A percentile compares a stretch with the other conserved stretches of the same genome.
Conservation (phyloP, 768 basidiomycete genomes). For the Exsudoporus frostii region DNA sequence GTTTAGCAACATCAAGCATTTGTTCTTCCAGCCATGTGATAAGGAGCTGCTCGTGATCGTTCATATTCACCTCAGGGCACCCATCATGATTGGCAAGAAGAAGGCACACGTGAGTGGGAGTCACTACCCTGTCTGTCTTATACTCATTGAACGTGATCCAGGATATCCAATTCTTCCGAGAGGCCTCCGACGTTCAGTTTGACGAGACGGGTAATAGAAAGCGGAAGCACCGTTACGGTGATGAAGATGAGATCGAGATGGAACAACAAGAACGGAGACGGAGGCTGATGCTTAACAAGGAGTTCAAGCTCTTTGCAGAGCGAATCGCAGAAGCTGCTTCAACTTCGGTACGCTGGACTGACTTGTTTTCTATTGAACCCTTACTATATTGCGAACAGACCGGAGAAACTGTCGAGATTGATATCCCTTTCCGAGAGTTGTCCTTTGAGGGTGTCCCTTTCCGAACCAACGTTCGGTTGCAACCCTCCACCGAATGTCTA, state of each 20-base stretch:
- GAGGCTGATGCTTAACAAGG: constrained; percentile 84
- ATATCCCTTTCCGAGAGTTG: constrained; percentile 95
- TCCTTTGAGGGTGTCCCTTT: constrained; percentile 97
- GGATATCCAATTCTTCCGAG: constrained; percentile 98
- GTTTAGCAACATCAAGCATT: constrained; percentile 96
- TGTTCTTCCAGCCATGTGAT: constrained; percentile 99
- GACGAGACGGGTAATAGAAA: constrained; percentile 99
- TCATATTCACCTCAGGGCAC: constrained; percentile 89
- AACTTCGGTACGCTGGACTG: constrained; percentile 53
- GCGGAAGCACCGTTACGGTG: constrained; percentile 93
- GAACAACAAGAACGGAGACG: constrained; percentile 96
- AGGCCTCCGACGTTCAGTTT: constrained; percentile 95
- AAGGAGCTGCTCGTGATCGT: constrained; percentile 92
- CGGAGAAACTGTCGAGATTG: constrained; percentile 86
- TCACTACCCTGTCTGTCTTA: neutral
- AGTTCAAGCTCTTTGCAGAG: constrained; percentile 91
- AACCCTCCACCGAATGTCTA: constrained; percentile 95
- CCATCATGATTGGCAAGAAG: constrained; percentile 99
- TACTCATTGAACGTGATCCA: constrained; percentile 29
- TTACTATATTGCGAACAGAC: constrained; percentile 38
- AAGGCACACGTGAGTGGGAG: constrained; percentile 76
- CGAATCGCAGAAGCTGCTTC: constrained; percentile 85
- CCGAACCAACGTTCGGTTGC: constrained; percentile 89
- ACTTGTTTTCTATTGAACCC: neutral
- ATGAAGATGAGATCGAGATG: constrained; percentile 98